Evolutionary conservation across 148 eudicot genomes (phyloP), one percentile per base, ranked within the genome.

Genomic region (Selenicereus undatus): DNA sequence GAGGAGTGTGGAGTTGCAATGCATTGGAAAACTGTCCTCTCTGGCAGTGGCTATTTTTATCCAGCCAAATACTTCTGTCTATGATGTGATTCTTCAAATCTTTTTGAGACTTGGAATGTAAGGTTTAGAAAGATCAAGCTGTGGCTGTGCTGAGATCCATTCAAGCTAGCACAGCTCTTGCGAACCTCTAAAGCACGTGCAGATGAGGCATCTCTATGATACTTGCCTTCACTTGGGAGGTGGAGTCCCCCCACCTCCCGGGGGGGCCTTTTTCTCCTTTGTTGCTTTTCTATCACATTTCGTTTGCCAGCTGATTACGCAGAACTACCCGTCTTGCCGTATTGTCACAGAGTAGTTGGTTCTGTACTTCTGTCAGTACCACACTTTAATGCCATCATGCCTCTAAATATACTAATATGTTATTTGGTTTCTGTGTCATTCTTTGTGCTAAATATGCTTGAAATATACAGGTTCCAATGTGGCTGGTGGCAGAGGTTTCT

Each of bases 401-500:
- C 29, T 10, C 21, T 22, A 71, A 45, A 7, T 4, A 36, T 9
- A 73, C 14, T 52, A 18, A 20, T 71, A 30, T 26, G 52, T 68
- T 35, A 18, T 18, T 50, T n/a, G 3, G 21, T 30, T 60, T 71
- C 43, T 43, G 30, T 54, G 27, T 18, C 3, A 10, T 71, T 35
- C 30, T 26, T 51, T 43, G 78, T 79, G 74, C 82, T 60, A 65
- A 79, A n/a, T 81, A 30, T 56, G 35, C 68, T 56, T 81, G 43
- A 56, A 79, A 73, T 76, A 16, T 82, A 8, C 85, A 95, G 99
- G 99, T 78, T 82, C 99, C 56, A 88, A 93, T 88, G 91, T 93
- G 22, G 99, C 99, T 45, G 99, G 99, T 83, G 99, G 97, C 77
- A 91, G 99, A 90, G 99, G 99, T 62, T 95, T 83, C 86, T 95